Conservation (phyloP, 106 monocot genomes). For the Hemerocallis citrina region DNA sequence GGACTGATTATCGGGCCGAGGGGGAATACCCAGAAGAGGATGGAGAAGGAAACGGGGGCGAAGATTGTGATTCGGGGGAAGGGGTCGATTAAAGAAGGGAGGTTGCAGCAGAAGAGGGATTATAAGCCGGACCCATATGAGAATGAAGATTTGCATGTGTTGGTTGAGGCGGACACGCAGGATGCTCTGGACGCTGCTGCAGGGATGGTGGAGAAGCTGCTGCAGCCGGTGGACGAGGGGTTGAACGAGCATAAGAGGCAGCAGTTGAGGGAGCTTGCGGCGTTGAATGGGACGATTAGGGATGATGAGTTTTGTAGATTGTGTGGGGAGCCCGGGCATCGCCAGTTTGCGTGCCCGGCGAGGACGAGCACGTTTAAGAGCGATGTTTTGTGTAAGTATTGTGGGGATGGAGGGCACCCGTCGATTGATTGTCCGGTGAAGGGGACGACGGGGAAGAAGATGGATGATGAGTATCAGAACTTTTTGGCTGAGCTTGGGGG, state of each 20-base stretch:
- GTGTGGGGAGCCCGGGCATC: constrained; percentile 84
- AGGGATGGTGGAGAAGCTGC: constrained; percentile 88
- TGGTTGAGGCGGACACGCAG: constrained; percentile 90
- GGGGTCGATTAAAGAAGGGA: constrained; percentile 86
- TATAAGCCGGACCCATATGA: constrained; percentile 73
- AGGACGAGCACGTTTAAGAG: constrained; percentile 69
- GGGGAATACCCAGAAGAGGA: constrained; percentile 96
- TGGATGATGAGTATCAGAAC: constrained; percentile 93
- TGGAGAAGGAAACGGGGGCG: constrained; percentile 98
- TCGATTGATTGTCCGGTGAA: constrained; percentile 93
- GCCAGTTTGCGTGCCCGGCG: constrained; percentile 82
- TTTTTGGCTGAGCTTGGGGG: constrained; percentile 89
- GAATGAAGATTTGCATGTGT: constrained; percentile 91
- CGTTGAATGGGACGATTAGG: constrained; percentile 84
- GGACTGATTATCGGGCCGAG: constrained; percentile 94
- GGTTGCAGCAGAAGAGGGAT: constrained; percentile 87
- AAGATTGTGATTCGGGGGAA: constrained; percentile 97
- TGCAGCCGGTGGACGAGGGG: constrained; percentile 80
- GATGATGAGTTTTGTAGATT: constrained; percentile 90
- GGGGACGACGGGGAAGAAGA: constrained; percentile 73
- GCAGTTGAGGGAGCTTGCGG: constrained; percentile 84
- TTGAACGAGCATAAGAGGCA: constrained; percentile 92
- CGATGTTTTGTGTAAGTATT: constrained; percentile 81
- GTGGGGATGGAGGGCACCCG: constrained; percentile 92
- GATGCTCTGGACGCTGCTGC: constrained; percentile 84